Base-by-base conservation (phyloP, 2,329 filamentous ascomycete genomes). In the Zalaria sp. region DNA sequence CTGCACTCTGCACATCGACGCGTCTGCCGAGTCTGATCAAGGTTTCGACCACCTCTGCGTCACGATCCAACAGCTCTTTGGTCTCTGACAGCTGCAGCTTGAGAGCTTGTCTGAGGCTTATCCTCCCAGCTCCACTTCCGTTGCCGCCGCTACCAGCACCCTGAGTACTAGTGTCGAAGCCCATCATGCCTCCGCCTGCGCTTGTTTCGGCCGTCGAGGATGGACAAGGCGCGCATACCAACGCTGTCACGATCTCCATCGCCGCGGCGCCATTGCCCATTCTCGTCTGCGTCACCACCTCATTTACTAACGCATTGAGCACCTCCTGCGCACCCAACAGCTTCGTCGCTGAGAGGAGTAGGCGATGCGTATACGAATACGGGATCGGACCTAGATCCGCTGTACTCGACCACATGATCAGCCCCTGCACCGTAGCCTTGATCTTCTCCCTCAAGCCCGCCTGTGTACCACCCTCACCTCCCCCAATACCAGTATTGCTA, bases 291-390 rank as follows among this genome's bases (percentile, higher is more conserved):
- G 72, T 60, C 49, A 73, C 75, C 5, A 85, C 60, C 49, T 87
- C 82, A 5, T 85, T 77, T 7, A 85, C 54, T 25, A 89, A 72
- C 4, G 76, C 61, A 2, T 68, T 58, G 1, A 89, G 59, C 0
- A 84, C 62, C 4, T 69, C 66, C 44, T 67, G 72, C 0, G 79
- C 72, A 0, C 81, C 81, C 1, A 82, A 61, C 28, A 83, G 64
- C 42, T 73, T 71, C 31, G 75, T 58, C 0, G 72, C 75, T 0
- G 72, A 68, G 5, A 83, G 69, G 3, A 86, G 63, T 48, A 83
- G 79, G 4, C 79, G 75, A 54, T 87, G 81, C 0, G 80, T 83
- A 56, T 88, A 89, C 7, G 72, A 69, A 0, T 81, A 69, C 5
- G 73, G 72, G 2, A 67, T 65, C 41, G 70, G 66, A 46, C 64